Evolutionary conservation across 2,329 filamentous ascomycete genomes (phyloP), one percentile per base, ranked within the genome.

Genomic region (Fusarium circinatum): DNA sequence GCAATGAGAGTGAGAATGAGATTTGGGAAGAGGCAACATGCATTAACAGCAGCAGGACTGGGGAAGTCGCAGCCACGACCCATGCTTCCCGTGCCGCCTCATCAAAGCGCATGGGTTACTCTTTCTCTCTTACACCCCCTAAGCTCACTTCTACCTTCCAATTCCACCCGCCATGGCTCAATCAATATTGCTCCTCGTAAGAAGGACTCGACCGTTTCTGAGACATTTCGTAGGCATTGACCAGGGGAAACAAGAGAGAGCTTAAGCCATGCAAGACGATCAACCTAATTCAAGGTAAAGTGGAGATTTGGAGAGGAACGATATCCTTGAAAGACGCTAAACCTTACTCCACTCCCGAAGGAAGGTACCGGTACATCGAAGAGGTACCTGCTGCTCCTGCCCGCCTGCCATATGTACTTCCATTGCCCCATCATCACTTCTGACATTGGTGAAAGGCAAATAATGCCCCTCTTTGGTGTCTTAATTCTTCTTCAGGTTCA

Each of bases 211-310:
- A 45, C 58, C 42, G 60, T 64, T 66, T 66, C 67, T 65, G 65
- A 39, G 59, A 70, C 51, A 70, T 65, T 64, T 56, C 49, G 17
- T 14, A 52, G 28, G 22, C 61, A 54, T 20, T n/a, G 49, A 47
- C 44, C 28, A 62, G 47, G 54, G 62, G 39, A 54, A 60, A 45
- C 54, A 61, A 52, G 32, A 58, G 30, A 47, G 20, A 34, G 64
- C 67, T 59, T 68, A 70, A 60, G 64, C 63, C 74, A 70, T 66
- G 59, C 65, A 51, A 56, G 71, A 66, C 65, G 74, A 76, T 76
- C 71, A 70, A 71, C 67, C 68, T 52, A 66, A 74, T 74, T 68
- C 62, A 47, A 57, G 47, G 59, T 52, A 71, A 47, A 62, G 71
- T 74, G 72, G 72, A 14, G 72, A 73, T 51, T 70, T 74, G 59